Conservation (phyloP, 352 stramenopile species). For the Phytophthora capsici region DNA sequence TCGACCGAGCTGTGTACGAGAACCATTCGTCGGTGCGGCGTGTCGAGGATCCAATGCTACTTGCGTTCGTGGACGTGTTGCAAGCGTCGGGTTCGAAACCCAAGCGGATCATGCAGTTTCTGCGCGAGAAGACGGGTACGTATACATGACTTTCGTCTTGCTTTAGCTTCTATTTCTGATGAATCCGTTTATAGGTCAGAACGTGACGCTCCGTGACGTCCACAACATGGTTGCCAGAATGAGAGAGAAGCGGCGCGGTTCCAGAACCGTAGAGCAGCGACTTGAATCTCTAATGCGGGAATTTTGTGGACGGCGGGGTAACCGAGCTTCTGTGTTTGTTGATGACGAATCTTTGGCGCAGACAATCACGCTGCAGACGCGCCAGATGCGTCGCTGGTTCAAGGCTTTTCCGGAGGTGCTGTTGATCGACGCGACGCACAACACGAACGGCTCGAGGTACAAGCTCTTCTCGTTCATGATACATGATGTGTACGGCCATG, state of each 20-base stretch:
- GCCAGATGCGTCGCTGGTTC: background rate
- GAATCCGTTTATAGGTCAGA: background rate
- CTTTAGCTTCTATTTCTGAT: too few species aligned
- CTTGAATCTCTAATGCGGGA: background rate
- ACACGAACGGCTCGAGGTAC: background rate
- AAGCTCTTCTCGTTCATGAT: background rate
- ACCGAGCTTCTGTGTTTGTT: conserved; percentile 4
- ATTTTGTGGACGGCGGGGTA: conserved; percentile 1
- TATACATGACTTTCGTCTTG: background rate
- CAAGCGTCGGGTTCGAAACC: conserved; percentile 5
- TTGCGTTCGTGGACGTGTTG: conserved; percentile 9
- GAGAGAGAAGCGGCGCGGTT: background rate
- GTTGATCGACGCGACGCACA: background rate
- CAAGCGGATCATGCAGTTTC: conserved; percentile 8
- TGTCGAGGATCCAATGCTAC: background rate
- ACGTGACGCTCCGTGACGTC: conserved; percentile 2
- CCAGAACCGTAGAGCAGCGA: background rate
- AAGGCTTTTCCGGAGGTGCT: background rate
- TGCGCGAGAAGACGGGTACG: conserved; percentile 4
- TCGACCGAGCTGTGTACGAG: background rate
- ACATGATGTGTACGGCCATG: too few species aligned
- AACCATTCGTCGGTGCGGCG: conserved; percentile 4
- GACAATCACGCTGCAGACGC: background rate
- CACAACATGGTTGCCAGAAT: conserved; percentile 12
- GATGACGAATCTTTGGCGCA: background rate